Percentiles rank a stretch among this genome's conserved stretches.
Evolutionary conservation across 148 eudicot species (phyloP).

Genomic region (Fagopyrum homotropicum): DNA sequence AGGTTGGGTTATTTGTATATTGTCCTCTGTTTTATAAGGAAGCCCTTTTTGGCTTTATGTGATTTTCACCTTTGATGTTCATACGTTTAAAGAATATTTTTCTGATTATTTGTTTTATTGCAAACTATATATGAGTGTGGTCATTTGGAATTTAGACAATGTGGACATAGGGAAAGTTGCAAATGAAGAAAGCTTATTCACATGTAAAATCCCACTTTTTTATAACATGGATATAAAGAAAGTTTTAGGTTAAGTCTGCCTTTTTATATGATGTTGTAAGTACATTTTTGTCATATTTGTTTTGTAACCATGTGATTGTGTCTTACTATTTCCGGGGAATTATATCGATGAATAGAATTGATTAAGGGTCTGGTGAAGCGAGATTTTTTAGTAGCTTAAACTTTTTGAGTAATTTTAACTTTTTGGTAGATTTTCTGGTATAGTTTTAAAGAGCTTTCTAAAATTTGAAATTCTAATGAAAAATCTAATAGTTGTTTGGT

Average conservation of each 20-base stretch:
- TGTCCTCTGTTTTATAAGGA: not conserved
- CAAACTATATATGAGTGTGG: not conserved
- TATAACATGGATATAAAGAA: not conserved
- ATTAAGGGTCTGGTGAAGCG: no score
- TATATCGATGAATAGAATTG: no score
- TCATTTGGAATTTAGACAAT: not conserved
- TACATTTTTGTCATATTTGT: no score
- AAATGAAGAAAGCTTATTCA: not conserved
- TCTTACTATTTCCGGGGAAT: no score
- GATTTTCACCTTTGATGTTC: not conserved
- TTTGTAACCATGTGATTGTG: no score
- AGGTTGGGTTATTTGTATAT: slow-evolving; percentile 8
- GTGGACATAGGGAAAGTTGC: not conserved
- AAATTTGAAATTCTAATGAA: no score
- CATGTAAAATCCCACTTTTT: not conserved
- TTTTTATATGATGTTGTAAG: not conserved
- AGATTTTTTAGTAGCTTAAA: no score
- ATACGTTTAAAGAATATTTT: not conserved
- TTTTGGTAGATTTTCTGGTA: no score
- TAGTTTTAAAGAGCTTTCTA: no score
- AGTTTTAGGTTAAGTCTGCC: not conserved
- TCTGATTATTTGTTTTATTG: not conserved
- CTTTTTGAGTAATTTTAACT: no score
- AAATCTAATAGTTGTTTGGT: no score
- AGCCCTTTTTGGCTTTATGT: not conserved